These are phyloP conservation scores for Rhizopogon salebrosus DNA, from an alignment of 768 basidiomycete genomes.

Conservation along the genomic window DNA sequence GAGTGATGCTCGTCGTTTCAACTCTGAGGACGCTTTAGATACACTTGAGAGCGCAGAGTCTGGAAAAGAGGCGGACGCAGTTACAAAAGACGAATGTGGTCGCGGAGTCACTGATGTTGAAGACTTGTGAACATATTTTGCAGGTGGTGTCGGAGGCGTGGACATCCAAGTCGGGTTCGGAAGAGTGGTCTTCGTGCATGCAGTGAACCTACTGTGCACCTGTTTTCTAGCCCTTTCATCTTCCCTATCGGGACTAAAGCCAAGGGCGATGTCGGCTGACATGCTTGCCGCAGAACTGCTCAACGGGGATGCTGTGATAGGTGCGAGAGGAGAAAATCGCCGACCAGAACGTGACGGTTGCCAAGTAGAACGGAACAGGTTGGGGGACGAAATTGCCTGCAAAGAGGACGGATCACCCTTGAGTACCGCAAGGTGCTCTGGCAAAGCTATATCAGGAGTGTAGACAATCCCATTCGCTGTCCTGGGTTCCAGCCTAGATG, in stretches of 20 bases:
- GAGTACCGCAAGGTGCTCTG: background rate
- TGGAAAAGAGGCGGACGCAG: conserved; percentile 29
- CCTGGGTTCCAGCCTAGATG: conserved; percentile 11
- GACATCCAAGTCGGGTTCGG: conserved; percentile 51
- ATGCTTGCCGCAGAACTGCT: conserved; percentile 41
- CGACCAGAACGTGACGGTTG: conserved; percentile 22
- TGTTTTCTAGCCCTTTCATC: conserved; percentile 5
- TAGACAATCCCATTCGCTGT: background rate
- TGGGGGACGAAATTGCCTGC: background rate
- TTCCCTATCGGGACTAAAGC: conserved; percentile 3
- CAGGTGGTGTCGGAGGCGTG: conserved; percentile 54
- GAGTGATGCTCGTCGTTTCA: conserved; percentile 37
- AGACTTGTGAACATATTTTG: conserved; percentile 29
- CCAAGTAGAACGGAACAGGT: conserved; percentile 1
- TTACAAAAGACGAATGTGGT: conserved; percentile 43
- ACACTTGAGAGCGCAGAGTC: conserved; percentile 20
- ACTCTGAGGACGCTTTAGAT: conserved; percentile 5
- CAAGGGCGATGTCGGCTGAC: conserved; percentile 19
- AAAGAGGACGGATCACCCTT: background rate
- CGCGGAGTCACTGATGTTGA: conserved; percentile 30
- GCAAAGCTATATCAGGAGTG: background rate
- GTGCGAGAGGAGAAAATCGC: conserved; percentile 46
- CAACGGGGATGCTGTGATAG: conserved; percentile 57
- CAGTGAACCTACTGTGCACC: background rate
- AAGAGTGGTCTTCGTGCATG: conserved; percentile 15